A percentile compares a stretch with the other conserved stretches of the same genome.
Evolutionary conservation across 1,284 basidiomycete genomes (phyloP).

Genomic region (Moniliella sp.): DNA sequence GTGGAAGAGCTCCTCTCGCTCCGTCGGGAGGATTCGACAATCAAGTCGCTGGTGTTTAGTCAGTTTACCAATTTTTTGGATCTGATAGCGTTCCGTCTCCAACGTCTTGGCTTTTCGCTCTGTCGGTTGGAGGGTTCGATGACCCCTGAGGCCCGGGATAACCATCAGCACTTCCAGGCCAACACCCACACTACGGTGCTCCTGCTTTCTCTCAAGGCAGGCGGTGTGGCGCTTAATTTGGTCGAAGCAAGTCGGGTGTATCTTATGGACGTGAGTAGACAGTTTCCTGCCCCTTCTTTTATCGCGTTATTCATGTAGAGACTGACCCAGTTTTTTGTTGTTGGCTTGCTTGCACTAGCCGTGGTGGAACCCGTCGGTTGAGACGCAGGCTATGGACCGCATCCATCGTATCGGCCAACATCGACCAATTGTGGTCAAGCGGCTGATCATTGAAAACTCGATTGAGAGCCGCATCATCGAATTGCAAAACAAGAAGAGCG

Average conservation of each 20-base stretch:
- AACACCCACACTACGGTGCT: slow-evolving; percentile 87
- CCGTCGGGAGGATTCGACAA: slow-evolving; percentile 62
- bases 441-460: slow-evolving; percentile 81
- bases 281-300: no score
- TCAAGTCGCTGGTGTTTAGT: slow-evolving; percentile 87
- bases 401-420: slow-evolving; percentile 66
- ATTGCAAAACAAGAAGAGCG: slow-evolving; percentile 76
- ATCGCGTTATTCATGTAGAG: no score
- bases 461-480: slow-evolving; percentile 74
- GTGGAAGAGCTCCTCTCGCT: slow-evolving; percentile 77
- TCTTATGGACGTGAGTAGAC: slow-evolving; percentile 32
- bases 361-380: slow-evolving; percentile 32
- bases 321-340: no score
- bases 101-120: slow-evolving; percentile 64
- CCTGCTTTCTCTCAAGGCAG: slow-evolving; percentile 75
- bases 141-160: slow-evolving; percentile 82
- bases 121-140: slow-evolving; percentile 89
- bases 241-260: slow-evolving; percentile 32
- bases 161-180: slow-evolving; percentile 83
- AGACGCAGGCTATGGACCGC: slow-evolving; percentile 69
- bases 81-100: slow-evolving; percentile 73
- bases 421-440: slow-evolving; percentile 56
- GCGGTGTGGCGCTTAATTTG: slow-evolving; percentile 53
- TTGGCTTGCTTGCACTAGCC: no score
- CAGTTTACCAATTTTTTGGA: slow-evolving; percentile 64